A percentile compares a stretch with the other conserved stretches of the same genome.
These are phyloP conservation scores for Gossypium anomalum DNA, from an alignment of 345 rosid species.

Conservation along the genomic window DNA sequence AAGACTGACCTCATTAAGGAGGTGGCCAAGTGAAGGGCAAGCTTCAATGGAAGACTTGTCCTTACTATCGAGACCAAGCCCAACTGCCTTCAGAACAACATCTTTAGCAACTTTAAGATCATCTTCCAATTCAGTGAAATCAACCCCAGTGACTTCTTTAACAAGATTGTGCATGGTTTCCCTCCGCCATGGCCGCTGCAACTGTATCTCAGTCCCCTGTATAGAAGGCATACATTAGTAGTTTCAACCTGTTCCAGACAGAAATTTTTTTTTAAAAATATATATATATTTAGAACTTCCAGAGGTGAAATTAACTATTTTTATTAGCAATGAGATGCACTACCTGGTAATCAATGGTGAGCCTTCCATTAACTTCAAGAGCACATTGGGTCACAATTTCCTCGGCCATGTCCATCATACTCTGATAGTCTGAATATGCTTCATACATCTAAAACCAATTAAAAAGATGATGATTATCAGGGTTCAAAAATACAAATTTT, in stretches of 20 bases:
- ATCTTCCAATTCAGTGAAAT: conserved; percentile 50
- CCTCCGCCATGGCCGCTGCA: conserved; percentile 89
- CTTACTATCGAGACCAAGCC: conserved; percentile 52
- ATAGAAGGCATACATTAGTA: conserved; percentile 23
- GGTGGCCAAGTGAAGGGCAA: conserved; percentile 76
- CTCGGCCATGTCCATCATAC: conserved; percentile 93
- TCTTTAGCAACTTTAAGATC: conserved; percentile 67
- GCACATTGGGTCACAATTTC: conserved; percentile 78
- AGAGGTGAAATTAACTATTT: not conserved
- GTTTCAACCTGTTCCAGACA: conserved; percentile 2
- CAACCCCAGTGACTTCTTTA: conserved; percentile 65
- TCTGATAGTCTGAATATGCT: conserved; percentile 86
- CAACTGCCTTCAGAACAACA: conserved; percentile 47
- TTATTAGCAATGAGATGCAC: not conserved
- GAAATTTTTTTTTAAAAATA: not conserved
- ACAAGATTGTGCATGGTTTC: conserved; percentile 97
- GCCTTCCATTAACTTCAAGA: conserved; percentile 71
- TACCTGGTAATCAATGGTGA: conserved; percentile 83
- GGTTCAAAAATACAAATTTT: conserved; percentile 5
- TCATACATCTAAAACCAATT: conserved; percentile 75
- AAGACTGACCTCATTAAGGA: conserved; percentile 74
- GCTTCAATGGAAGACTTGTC: conserved; percentile 66
- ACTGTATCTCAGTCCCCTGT: conserved; percentile 74
- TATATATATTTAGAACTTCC: not conserved
- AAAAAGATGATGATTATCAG: conserved; percentile 23